Base-by-base conservation (phyloP, 179 eudicot genomes). In the Nepenthes alata region DNA sequence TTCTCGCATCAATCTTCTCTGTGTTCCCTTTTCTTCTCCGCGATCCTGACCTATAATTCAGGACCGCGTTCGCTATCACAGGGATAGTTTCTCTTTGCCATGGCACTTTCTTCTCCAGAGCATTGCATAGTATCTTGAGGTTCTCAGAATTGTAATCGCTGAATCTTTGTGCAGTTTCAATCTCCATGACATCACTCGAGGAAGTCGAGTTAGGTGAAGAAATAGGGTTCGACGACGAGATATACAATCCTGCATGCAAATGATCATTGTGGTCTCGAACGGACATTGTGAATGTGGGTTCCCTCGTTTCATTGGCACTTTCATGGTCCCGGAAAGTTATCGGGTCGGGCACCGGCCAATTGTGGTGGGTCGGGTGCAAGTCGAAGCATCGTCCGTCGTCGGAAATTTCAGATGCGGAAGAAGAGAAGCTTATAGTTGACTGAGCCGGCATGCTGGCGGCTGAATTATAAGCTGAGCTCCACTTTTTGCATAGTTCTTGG, bases 1-100 rank as follows among this genome's bases (percentile, higher is more conserved):
- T 74, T 75, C 74, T 79, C 6, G 15, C 37, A 34, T 69, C 74
- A 13, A 54, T 34, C 4, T n/a, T n/a, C 3, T 47, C 38, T 25
- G 44, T 37, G 51, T 65, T 70, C 1, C 54, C 70, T 65, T 75
- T 79, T 56, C 90, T 71, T 63, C 58, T 56, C n/a, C 70, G 37
- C 78, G 59, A 75, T 16, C 87, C 77, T 6, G 87, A 80, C 55
- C 87, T 68, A 70, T 83, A 85, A 58, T 62, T 74, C 5, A 85
- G 59, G 7, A 85, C 54, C 0, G 87, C 78, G 58, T 68, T 76
- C 2, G 72, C 83, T 44, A 85, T 75, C n/a, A 80, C 90, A 9
- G 70, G 68, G 61, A 80, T 72, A 15, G 78, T 70, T 2, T 72
- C 79, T 62, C 66, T 82, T 59, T 82, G 83, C 67, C 72, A 59